Evolutionary conservation across 805 yeast species (phyloP).

Genomic region (Blastobotrys chiropterorum): DNA sequence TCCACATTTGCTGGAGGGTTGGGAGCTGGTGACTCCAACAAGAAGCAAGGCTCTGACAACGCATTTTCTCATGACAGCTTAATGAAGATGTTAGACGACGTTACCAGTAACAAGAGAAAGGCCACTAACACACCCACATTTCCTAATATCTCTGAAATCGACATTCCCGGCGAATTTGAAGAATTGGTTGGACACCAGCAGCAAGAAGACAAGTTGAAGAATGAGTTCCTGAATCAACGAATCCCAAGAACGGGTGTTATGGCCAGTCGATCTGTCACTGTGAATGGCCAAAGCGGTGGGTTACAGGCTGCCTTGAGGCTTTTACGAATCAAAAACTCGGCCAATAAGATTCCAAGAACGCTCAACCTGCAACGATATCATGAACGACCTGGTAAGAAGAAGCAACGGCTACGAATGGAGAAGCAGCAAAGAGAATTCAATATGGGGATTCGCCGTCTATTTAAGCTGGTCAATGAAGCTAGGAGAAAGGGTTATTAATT

Average conservation of each 20-base stretch:
- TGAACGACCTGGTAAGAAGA: conserved; percentile 32
- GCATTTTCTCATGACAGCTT: background rate
- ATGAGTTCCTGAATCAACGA: conserved; percentile 8
- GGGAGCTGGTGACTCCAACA: background rate
- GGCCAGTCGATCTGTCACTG: conserved; percentile 30
- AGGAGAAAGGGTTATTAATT: conserved; percentile 24
- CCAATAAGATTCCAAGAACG: conserved; percentile 25
- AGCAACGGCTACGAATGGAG: conserved; percentile 26
- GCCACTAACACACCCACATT: background rate
- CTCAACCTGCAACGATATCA: conserved; percentile 26
- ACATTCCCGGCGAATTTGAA: background rate
- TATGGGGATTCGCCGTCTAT: conserved; percentile 29
- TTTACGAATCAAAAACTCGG: conserved; percentile 23
- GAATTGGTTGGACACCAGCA: background rate
- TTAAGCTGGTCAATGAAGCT: conserved; percentile 31
- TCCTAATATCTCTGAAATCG: background rate
- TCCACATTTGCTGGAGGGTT: background rate
- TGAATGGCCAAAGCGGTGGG: conserved; percentile 16
- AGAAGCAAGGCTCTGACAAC: background rate
- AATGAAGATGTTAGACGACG: background rate
- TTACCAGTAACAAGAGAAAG: background rate
- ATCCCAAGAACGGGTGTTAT: conserved; percentile 29
- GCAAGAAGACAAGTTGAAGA: conserved; percentile 6
- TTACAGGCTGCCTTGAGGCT: conserved; percentile 23
- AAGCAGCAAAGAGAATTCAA: conserved; percentile 29